These are phyloP conservation scores for Hordeum marinum DNA, from an alignment of 176 grass and related monocot genomes.

Conservation along the genomic window DNA sequence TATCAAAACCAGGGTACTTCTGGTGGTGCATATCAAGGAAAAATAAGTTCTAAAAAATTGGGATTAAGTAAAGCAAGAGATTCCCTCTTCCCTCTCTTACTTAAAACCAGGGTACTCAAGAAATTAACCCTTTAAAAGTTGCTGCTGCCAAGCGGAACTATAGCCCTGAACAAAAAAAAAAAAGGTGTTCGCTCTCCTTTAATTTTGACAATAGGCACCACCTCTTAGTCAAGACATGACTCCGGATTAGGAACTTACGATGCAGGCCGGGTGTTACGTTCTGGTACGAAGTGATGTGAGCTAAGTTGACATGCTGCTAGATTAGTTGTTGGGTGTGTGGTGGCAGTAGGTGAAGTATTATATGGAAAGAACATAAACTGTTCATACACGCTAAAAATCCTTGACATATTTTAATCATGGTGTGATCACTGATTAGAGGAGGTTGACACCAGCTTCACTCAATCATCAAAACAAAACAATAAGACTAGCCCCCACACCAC, in stretches of 20 bases:
- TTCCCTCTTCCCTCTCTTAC: neutral
- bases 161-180: neutral
- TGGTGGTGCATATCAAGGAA: neutral
- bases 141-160: neutral
- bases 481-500: neutral
- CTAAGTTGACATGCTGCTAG: neutral
- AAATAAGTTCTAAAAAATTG: neutral
- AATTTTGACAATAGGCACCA: neutral
- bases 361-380: neutral
- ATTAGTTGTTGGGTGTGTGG: neutral
- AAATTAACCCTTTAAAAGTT: neutral
- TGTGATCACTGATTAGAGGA: neutral
- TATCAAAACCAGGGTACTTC: neutral
- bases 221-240: neutral
- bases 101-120: neutral
- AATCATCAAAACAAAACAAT: constrained; percentile 5
- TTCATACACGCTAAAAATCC: neutral
- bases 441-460: neutral
- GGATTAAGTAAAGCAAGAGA: neutral
- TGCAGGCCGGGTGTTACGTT: neutral
- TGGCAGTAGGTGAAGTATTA: neutral
- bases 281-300: neutral
- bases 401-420: neutral
- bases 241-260: neutral
- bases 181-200: neutral